These are phyloP conservation scores for Lachnellula cervina DNA, from an alignment of 2,329 filamentous ascomycete species.

Conservation along the genomic window DNA sequence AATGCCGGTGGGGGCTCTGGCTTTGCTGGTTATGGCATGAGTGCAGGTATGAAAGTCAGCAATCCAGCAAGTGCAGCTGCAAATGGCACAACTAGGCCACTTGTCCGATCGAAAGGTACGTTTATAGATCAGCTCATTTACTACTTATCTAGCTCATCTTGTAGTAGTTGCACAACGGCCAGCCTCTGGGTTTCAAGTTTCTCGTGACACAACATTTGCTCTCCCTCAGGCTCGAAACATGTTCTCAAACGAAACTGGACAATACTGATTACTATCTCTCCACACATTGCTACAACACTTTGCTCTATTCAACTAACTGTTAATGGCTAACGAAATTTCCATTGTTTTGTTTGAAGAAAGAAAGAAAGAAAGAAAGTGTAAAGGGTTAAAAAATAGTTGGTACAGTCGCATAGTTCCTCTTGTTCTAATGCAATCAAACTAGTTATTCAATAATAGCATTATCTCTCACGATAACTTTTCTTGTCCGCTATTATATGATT, in stretches of 20 bases:
- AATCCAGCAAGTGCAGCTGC: slow-evolving; percentile 17
- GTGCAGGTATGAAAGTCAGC: slow-evolving; percentile 32
- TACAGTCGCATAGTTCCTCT: too few relatives aligned
- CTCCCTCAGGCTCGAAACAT: slow-evolving; percentile 12
- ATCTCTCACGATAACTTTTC: too few relatives aligned
- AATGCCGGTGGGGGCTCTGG: slow-evolving; percentile 17
- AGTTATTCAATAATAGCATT: too few relatives aligned
- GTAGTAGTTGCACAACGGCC: slow-evolving; percentile 24
- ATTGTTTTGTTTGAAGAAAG: neutral
- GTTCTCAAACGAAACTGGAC: slow-evolving; percentile 14
- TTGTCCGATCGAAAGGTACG: slow-evolving; percentile 25
- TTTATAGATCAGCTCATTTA: neutral
- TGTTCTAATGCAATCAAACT: too few relatives aligned
- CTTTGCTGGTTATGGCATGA: slow-evolving; percentile 32
- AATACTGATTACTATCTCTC: slow-evolving; percentile 9
- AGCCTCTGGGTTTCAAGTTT: slow-evolving; percentile 9
- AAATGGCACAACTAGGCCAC: slow-evolving; percentile 15
- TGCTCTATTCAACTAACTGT: neutral
- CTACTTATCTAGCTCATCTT: neutral
- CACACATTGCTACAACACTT: neutral
- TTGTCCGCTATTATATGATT: too few relatives aligned
- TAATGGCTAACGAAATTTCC: neutral
- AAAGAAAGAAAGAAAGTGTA: neutral
- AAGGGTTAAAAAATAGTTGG: too few relatives aligned
- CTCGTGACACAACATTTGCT: slow-evolving; percentile 13